Evolutionary conservation across 768 basidiomycete species (phyloP), one percentile per base, ranked within the genome.

Genomic region (Tephrocybe sp.): DNA sequence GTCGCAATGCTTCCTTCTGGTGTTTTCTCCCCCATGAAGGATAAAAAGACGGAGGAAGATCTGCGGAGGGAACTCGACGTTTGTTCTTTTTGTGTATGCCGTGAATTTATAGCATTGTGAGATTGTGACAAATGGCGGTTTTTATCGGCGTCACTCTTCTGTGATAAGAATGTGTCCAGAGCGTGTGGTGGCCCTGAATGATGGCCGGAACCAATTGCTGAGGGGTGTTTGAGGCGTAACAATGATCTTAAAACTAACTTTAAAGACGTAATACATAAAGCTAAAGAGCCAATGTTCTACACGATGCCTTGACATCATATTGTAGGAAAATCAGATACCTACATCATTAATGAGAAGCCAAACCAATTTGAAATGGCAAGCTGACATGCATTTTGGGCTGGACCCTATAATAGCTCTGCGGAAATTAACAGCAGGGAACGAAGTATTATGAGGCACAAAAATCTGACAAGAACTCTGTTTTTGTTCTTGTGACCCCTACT

Each of bases 121-220:
- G 49, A 45, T 26, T 56, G 54, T 58, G 55, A 58, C 57, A 58
- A 48, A 39, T 26, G 39, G 39, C 22, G 23, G 30, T 48, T 31
- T 26, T 58, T 56, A 55, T 53, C 51, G 48, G 51, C 54, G 61
- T 60, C 53, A 59, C 60, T 49, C 48, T 53, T 49, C 45, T 48
- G 52, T 46, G 49, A 57, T 58, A 55, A 30, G 48, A 52, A 51
- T 49, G 55, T 45, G 40, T 14, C 26, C 49, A 53, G 45, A 54
- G 46, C 47, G 26, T 20, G 47, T 39, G 47, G 47, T 39, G 47
- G 12, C 19, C 19, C 14, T 45, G 33, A 13, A 26, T 26, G 26
- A 26, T 26, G 26, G 26, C 3, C 26, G 26, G 26, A 26, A 26
- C 26, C 26, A 26, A 26, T 26, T 26, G 3, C 7, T 4, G 26